Evolutionary conservation across 1,284 basidiomycete genomes (phyloP), one percentile per base, ranked within the genome.

Genomic region (Athelia psychrophila): DNA sequence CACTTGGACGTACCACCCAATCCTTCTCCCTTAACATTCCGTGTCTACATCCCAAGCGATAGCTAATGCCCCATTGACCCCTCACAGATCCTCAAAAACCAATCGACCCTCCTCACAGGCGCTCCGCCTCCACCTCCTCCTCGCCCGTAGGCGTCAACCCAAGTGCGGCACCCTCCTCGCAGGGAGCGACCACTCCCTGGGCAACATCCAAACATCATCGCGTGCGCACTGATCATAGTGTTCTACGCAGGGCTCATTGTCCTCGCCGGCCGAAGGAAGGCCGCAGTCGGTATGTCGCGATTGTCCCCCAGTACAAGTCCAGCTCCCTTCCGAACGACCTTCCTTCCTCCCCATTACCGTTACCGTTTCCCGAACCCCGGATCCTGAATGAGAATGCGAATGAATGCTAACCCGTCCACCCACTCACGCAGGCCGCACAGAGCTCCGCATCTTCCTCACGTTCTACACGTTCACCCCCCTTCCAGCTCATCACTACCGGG

Each of bases 401-500:
- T 42, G 8, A 16, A 32, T 9, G 18, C 47, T 19, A 6, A 48
- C 12, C 6, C 15, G 16, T 12, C 70, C 75, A 36, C 8, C 22
- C 22, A 6, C 35, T 3, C 20, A 12, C n/a, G n/a, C 80, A 89
- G 87, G 85, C 48, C 84, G 88, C 23, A 60, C 83, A 49, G 90
- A 92, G 68, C 71, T 92, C 44, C 78, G 82, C 23, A 62, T 77
- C 18, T 83, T 91, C 67, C 75, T 92, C 45, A 57, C 73, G 35
- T 56, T 86, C 1, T 95, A 91, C 70, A 75, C 86, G 54, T 42
- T 91, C 50, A 86, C 88, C 5, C 8, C 82, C 83, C 16, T 75
- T 95, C 51, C 88, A 93, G 68, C 79, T 93, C 45, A 55, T 95
- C 50, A 87, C 89, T 10, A 92, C 84, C 20, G 87, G 88, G 40